A percentile compares a stretch with the other conserved stretches of the same genome.
Conservation (phyloP, 2,329 filamentous ascomycete species). For the Raffaelea arxii region DNA sequence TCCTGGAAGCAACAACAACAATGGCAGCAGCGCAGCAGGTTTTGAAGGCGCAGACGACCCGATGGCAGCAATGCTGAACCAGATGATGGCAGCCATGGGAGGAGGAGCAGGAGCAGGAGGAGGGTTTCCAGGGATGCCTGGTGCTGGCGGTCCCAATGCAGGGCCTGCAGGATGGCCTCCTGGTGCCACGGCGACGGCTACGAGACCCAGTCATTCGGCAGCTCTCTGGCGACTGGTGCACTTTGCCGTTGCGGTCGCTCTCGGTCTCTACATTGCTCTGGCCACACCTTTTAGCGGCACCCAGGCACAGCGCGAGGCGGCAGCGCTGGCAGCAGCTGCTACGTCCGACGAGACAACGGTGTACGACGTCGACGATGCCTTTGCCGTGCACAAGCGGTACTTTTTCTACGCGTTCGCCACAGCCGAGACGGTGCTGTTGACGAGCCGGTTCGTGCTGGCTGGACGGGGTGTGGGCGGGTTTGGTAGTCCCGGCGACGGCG, state of each 20-base stretch:
- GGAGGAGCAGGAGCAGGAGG: conserved; percentile 23
- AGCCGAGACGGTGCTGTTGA: conserved; percentile 63
- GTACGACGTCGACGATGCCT: conserved; percentile 7
- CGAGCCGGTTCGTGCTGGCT: conserved; percentile 61
- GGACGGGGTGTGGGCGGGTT: conserved; percentile 31
- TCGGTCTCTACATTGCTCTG: conserved; percentile 62
- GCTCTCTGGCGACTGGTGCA: conserved; percentile 65
- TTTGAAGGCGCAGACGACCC: conserved; percentile 40
- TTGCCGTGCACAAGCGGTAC: conserved; percentile 10
- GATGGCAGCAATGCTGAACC: conserved; percentile 66
- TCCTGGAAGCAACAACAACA: conserved; percentile 2
- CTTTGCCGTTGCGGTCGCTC: conserved; percentile 57
- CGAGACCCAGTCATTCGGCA: conserved; percentile 15
- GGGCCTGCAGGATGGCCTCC: conserved; percentile 22
- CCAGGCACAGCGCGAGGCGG: conserved; percentile 45
- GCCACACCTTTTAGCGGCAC: conserved; percentile 61
- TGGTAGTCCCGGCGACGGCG: conserved; percentile 1
- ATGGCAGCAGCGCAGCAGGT: not conserved
- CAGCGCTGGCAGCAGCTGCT: conserved; percentile 22
- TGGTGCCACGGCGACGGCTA: conserved; percentile 14
- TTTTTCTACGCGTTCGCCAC: conserved; percentile 80
- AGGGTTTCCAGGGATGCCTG: conserved; percentile 25
- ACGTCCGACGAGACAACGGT: conserved; percentile 2
- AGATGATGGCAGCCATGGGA: conserved; percentile 52
- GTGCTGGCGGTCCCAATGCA: conserved; percentile 7